phyloP scores from a whole-genome alignment of 805 yeast species.

The Hanseniaspora nectarophila region DNA sequence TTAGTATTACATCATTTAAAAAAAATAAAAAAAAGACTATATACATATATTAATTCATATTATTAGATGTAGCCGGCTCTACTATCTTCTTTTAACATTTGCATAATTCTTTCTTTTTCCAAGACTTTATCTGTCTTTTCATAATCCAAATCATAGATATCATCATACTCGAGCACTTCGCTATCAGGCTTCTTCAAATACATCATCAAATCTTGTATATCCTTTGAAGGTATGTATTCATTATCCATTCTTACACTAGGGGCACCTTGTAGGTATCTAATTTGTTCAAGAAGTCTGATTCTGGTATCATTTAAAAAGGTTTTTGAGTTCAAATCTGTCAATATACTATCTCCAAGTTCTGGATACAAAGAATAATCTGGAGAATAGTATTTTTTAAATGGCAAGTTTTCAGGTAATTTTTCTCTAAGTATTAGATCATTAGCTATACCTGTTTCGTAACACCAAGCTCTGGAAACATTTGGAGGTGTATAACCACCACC shows the following conservation, averaged over 20 bases:
- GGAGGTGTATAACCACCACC: constrained; percentile 99
- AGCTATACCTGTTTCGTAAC: constrained; percentile 80
- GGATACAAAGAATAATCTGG: constrained; percentile 91
- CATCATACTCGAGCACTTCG: constrained; percentile 23
- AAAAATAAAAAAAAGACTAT: not conserved
- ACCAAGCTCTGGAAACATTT: constrained; percentile 92
- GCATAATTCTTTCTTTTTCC: constrained; percentile 31
- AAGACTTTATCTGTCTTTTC: constrained; percentile 25
- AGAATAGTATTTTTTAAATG: constrained; percentile 71
- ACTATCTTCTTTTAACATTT: constrained; percentile 32
- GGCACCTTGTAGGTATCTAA: constrained; percentile 74
- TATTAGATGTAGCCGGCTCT: constrained; percentile 21
- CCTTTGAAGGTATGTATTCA: constrained; percentile 63
- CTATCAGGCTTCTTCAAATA: constrained; percentile 36
- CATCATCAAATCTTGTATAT: constrained; percentile 24
- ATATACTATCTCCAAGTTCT: constrained; percentile 23
- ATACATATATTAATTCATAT: not conserved
- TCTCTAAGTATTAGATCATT: constrained; percentile 65
- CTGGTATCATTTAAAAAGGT: constrained; percentile 72
- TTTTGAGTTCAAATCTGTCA: constrained; percentile 67
- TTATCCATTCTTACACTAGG: constrained; percentile 84
- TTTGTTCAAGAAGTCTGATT: constrained; percentile 64
- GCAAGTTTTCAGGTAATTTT: constrained; percentile 62
- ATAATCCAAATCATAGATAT: constrained; percentile 22
- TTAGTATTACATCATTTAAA: not conserved